These are phyloP conservation scores for Tricholoma bakamatsutake DNA, from an alignment of 768 basidiomycete species.

Conservation along the genomic window DNA sequence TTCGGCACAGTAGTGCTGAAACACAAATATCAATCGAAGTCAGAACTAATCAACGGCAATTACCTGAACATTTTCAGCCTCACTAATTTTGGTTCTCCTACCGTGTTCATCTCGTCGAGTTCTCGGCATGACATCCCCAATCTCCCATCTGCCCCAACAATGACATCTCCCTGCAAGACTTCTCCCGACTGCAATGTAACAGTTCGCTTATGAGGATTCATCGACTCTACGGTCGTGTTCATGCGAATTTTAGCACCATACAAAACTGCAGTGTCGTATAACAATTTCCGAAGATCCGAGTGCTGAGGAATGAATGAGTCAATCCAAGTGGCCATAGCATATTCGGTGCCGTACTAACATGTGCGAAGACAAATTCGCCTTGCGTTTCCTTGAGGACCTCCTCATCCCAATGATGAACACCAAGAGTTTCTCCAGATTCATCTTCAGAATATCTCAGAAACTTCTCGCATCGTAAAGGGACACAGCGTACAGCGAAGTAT, in stretches of 20 bases:
- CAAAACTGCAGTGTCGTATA: conserved; percentile 38
- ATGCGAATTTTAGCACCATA: conserved; percentile 38
- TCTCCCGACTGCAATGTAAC: conserved; percentile 36
- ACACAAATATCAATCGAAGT: not conserved
- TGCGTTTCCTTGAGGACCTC: conserved; percentile 41
- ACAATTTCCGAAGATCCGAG: conserved; percentile 40
- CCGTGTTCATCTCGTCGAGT: conserved; percentile 25
- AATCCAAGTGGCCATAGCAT: not conserved
- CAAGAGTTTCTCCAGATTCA: conserved; percentile 42
- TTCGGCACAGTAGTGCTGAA: conserved; percentile 34
- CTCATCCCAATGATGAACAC: conserved; percentile 43
- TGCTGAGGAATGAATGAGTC: conserved; percentile 28
- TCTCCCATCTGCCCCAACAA: conserved; percentile 53
- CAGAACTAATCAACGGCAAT: conserved; percentile 3
- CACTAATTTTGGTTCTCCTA: conserved; percentile 19
- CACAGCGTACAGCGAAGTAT: conserved; percentile 5
- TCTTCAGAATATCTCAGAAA: conserved; percentile 24
- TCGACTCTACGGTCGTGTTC: conserved; percentile 22
- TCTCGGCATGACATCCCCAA: conserved; percentile 31
- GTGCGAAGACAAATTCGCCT: conserved; percentile 28
- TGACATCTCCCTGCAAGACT: conserved; percentile 39
- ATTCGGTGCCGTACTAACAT: conserved; percentile 27
- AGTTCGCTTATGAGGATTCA: conserved; percentile 22
- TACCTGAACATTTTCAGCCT: conserved; percentile 40
- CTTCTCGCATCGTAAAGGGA: not conserved